Base-by-base conservation (phyloP, 495 filamentous ascomycete genomes). In the Xylaria intraflava region DNA sequence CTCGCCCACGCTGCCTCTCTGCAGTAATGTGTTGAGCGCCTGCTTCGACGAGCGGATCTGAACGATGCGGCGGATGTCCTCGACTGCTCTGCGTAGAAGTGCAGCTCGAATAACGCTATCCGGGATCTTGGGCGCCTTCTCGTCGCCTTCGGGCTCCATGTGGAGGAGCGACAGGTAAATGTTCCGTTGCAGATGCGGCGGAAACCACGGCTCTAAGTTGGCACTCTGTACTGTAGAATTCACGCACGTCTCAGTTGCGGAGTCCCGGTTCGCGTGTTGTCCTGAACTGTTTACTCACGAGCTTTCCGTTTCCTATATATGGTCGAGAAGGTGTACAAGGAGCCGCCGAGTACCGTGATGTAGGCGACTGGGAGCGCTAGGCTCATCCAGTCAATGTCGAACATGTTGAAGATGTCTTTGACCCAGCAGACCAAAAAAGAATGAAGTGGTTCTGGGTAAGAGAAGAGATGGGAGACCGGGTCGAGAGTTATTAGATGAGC, bases 221-320 rank as follows among this genome's bases (percentile, higher is more conserved):
- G 86, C 83, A 54, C 86, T 84, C 72, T 88, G 82, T 56, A 76
- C 87, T 89, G 55, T 56, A 60, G 35, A 38, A 19, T 38, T 17
- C 35, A 38, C n/a, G 11, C n/a, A 47, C 65, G 58, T 51, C 17
- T 52, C 29, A 24, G 42, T 45, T 22, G 19, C 23, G 3, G 16
- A 17, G 41, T 54, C 38, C 35, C 12, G 11, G 29, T 22, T 27
- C 14, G 42, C 12, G 19, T n/a, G 16, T 24, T 29, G 44, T 20
- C n/a, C 17, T 29, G 24, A 24, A 22, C 30, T 46, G 40, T 16
- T 11, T 27, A 57, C 86, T 51, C 74, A 92, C 88, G 71, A 56
- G 88, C 83, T 85, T 95, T 94, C 71, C 92, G 84, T 77, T 91
- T 92, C 55, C 92, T 83, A 69, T 97, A 97, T 36, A 96, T 78